Evolutionary conservation across 2,329 filamentous ascomycete genomes (phyloP), one percentile per base, ranked within the genome.

Genomic region (Pseudopithomyces chartarum): DNA sequence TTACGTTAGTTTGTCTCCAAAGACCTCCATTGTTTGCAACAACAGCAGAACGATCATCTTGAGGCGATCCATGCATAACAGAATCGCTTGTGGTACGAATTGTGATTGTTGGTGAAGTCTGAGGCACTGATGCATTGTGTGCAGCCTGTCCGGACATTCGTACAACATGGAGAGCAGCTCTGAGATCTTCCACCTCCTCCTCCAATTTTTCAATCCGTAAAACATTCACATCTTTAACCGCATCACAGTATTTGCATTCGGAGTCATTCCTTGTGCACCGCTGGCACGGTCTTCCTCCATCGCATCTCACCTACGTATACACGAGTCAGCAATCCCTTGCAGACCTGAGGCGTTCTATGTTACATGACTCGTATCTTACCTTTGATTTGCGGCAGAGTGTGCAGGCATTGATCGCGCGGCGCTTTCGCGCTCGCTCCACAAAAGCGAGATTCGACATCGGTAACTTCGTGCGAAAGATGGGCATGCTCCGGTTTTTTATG

Each of bases 341-440:
- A 40, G 6, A 19, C 7, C 15, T 22, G 3, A n/a, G 5, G 17
- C 10, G 6, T 2, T 17, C 36, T 22, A 33, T 22, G 22, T 15
- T 2, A 1, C 15, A 51, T 26, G 23, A 51, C n/a, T 42, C 38
- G 17, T 12, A 26, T 15, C 48, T 26, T 38, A 51, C 48, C 23
- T 51, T 74, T 22, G 70, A 70, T 6, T 62, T 62, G 36, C 71
- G 68, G 55, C 71, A 74, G 23, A 52, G 44, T 26, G 58, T 54
- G 57, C 71, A 74, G 13, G 71, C 71, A 49, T 72, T 68, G 59
- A 73, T 72, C 11, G 70, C 71, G 26, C 71, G 65, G 20, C 70
- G 65, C 64, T 73, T 73, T 32, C 71, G 69, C 23, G 67, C 64
- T 33, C 61, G 58, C 23, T 66, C 59, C n/a, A 12, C 13, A 26